A percentile compares a stretch with the other conserved stretches of the same genome.
Conservation (phyloP, 306 rosid species). For the Rosa lucieae region DNA sequence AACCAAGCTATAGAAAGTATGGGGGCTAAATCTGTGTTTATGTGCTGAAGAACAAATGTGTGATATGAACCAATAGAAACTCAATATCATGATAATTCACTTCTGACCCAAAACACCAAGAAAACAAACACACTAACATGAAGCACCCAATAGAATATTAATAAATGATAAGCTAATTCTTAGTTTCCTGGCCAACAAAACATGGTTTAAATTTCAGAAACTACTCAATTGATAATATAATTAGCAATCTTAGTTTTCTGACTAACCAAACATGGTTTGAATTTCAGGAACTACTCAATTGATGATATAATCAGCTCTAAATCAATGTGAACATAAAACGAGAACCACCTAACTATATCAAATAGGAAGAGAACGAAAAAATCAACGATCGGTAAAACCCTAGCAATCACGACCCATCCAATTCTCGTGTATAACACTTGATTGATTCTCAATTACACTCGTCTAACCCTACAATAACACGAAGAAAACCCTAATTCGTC, state of each 20-base stretch:
- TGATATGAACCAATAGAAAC: neutral
- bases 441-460: neutral
- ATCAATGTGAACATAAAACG: neutral
- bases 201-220: neutral
- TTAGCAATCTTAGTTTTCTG: neutral
- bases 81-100: neutral
- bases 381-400: neutral
- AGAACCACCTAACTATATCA: neutral
- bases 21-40: neutral
- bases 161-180: constrained; percentile 2
- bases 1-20: neutral
- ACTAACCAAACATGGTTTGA: neutral
- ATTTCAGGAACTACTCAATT: neutral
- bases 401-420: neutral
- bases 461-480: neutral
- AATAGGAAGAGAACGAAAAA: neutral
- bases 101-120: neutral
- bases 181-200: constrained; percentile 2
- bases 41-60: neutral
- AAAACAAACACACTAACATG: neutral
- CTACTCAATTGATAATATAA: neutral
- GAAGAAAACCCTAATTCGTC: constrained; percentile 3
- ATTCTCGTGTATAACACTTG: neutral
- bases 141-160: neutral
- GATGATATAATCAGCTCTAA: neutral